Percentiles rank a stretch among this genome's conserved stretches.
Evolutionary conservation across 2,329 filamentous ascomycete species (phyloP).

Genomic region (Tolypocladium capitatum): DNA sequence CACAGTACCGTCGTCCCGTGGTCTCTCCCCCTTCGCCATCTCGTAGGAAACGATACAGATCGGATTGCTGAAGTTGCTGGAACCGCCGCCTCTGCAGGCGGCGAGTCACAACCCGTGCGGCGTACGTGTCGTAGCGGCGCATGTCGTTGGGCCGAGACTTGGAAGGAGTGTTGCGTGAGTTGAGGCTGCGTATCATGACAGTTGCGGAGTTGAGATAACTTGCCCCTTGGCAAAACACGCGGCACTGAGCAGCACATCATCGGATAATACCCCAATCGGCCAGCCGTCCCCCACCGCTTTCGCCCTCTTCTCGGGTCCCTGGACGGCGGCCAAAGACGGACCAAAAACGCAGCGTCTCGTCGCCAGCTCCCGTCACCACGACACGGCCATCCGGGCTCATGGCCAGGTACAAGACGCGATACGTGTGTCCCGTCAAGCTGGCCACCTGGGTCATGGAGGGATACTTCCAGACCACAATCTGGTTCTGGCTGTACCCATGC

Average conservation of each 20-base stretch:
- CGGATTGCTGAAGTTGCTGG: not conserved
- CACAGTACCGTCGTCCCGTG: not conserved
- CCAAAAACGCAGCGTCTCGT: slow-evolving; percentile 95
- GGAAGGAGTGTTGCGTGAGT: not conserved
- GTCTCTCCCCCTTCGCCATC: not conserved
- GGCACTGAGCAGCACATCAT: slow-evolving; percentile 16
- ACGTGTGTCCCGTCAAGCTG: slow-evolving; percentile 90
- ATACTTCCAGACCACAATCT: slow-evolving; percentile 99
- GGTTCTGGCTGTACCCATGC: slow-evolving; percentile 94
- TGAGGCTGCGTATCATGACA: not conserved
- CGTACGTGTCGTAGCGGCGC: not conserved
- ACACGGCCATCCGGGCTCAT: slow-evolving; percentile 95
- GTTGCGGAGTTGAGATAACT: not conserved
- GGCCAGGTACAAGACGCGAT: slow-evolving; percentile 86
- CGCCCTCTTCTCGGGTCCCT: slow-evolving; percentile 55
- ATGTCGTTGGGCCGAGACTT: not conserved
- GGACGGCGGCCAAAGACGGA: slow-evolving; percentile 82
- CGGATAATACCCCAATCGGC: slow-evolving; percentile 78
- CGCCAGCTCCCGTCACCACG: slow-evolving; percentile 89
- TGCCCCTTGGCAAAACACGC: not conserved
- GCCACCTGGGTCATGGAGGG: slow-evolving; percentile 96
- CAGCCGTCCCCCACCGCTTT: slow-evolving; percentile 44
- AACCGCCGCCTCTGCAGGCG: not conserved
- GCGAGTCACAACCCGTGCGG: not conserved
- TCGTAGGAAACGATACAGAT: not conserved